Conservation (phyloP, 1,139 yeast genomes). For the Nematodospora anomalae region DNA sequence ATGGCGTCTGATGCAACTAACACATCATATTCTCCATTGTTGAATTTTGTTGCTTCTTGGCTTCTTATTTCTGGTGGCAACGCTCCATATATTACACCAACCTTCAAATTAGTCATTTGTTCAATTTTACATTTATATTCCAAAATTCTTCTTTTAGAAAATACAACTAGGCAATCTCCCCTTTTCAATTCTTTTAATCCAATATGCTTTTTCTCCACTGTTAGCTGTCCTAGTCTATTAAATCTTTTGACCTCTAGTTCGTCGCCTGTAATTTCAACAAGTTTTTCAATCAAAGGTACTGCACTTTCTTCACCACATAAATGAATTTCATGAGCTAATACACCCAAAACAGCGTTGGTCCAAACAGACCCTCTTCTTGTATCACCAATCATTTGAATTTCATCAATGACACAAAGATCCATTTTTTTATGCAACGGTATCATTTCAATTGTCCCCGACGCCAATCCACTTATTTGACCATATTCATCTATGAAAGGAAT, state of each 20-base stretch:
- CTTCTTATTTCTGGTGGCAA: slow-evolving; percentile 94
- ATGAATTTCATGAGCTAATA: slow-evolving; percentile 81
- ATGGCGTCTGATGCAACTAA: slow-evolving; percentile 95
- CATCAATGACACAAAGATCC: slow-evolving; percentile 92
- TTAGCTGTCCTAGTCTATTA: slow-evolving; percentile 70
- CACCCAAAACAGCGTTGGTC: slow-evolving; percentile 91
- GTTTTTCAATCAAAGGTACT: slow-evolving; percentile 58
- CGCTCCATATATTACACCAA: slow-evolving; percentile 93
- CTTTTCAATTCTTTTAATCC: slow-evolving; percentile 39
- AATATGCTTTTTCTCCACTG: slow-evolving; percentile 46
- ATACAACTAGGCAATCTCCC: slow-evolving; percentile 92
- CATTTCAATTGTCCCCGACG: slow-evolving; percentile 96
- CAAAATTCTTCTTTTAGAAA: slow-evolving; percentile 71
- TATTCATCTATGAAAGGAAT: slow-evolving; percentile 63
- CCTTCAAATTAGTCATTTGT: slow-evolving; percentile 56
- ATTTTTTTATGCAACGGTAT: slow-evolving; percentile 62
- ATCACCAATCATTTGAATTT: slow-evolving; percentile 93
- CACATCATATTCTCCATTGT: slow-evolving; percentile 70
- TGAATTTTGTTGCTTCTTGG: slow-evolving; percentile 77
- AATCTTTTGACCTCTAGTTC: slow-evolving; percentile 66
- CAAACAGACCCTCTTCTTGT: slow-evolving; percentile 85
- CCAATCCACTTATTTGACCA: slow-evolving; percentile 71
- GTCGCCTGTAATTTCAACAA: slow-evolving; percentile 77
- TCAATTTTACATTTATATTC: slow-evolving; percentile 68
- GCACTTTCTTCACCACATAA: slow-evolving; percentile 91